Evolutionary conservation across 139 green algal genomes (phyloP), one percentile per base, ranked within the genome.

Genomic region (Pycnococcus provasolii): DNA sequence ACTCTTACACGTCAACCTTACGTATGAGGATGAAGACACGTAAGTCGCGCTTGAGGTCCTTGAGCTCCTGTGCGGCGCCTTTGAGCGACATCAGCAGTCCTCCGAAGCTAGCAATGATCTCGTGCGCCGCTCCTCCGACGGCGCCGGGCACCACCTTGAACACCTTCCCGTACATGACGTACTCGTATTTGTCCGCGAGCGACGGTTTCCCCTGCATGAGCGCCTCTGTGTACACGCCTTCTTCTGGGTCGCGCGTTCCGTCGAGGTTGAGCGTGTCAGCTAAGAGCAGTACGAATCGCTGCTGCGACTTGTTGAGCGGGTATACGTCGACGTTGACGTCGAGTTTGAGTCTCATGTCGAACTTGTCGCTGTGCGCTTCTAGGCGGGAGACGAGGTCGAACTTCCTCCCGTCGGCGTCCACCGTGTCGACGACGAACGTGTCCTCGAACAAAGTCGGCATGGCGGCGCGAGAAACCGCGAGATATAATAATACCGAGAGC

Each of bases 251-350:
- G 3, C 80, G 72, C 2, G 73, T 86, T 37, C 83, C 85, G 63
- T 94, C 86, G 40, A 80, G 71, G 58, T 88, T 88, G 4, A 97
- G 75, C 15, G 88, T 97, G 66, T 54, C 74, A 5, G 91, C 78
- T 42, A 97, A 79, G 61, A 78, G 82, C 37, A 97, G 60, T n/a
- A 77, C 81, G 66, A 96, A 87, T 26, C 26, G 26, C 74, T 92
- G 91, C 6, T 93, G 83, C 3, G 77, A 69, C 44, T 86, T 81
- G 52, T 86, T 67, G 9, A 97, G 60, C 40, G 90, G 91, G 70
- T 94, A 97, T 13, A 96, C 74, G 41, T 96, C 89, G 6, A 85
- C 79, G 64, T 97, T 97, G 43, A 97, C 70, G 72, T 97, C 91
- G 8, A 97, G 77, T 1, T 79, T 78, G 26, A 96, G 62, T 54